Base-by-base conservation (phyloP, 163 green algal species). In the Prototheca cutis region DNA sequence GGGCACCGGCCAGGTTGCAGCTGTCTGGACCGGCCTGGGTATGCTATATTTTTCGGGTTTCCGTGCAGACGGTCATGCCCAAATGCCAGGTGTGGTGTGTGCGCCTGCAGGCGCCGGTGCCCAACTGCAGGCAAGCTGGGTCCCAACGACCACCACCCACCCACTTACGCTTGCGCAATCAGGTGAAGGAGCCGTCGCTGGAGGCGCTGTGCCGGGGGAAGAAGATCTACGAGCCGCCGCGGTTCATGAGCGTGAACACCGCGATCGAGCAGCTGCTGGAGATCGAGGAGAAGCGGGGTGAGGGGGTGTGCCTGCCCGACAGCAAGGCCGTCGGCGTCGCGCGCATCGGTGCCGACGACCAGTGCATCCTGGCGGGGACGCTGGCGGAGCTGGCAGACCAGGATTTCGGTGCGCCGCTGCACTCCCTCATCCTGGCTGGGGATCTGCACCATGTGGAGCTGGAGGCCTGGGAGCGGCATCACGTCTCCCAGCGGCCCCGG, bases 231-330 rank as follows among this genome's bases (percentile, higher is more conserved):
- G 85, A 96, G 75, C 86, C 90, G 2, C 87, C 91, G 10, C 71
- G 82, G n/a, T 95, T 86, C 69, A 95, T 95, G 87, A 85, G 49
- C 33, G 72, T 90, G 25, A 70, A 72, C 52, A 82, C 68, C 25
- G 90, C 90, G 2, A 55, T 93, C 4, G 58, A 86, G 62, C 89
- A 98, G 78, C 78, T 98, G 67, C 71, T 98, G n/a, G 82, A 95
- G 58, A 69, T 98, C 6, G 91, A 96, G 78, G 72, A 80, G 24
- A 57, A 29, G 51, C 68, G 88, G 1, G 49, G 71, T 1, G 79
- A 86, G 56, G 77, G 79, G 25, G 92, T 75, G 0, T 95, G 87
- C 48, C 62, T 58, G 5, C 19, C 53, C 2, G 70, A 87, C 28
- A 89, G 82, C 0, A 64, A 94, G 18, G 77, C 49, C 40, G 81